Base-by-base conservation (phyloP, 352 stramenopile genomes). In the Globisporangium mamillatum region DNA sequence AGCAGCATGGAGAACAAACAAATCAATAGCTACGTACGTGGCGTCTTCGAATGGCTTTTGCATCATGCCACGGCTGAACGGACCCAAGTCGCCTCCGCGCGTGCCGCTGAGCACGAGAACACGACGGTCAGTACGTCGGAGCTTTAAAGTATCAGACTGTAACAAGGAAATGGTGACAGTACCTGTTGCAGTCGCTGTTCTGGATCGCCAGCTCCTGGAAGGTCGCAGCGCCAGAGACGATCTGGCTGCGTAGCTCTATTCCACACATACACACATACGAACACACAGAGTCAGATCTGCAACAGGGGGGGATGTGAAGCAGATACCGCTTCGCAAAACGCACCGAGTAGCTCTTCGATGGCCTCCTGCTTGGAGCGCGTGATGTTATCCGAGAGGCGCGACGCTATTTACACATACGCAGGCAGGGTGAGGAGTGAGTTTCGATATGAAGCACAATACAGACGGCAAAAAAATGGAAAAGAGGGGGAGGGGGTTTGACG, bases 21-120 rank as follows among this genome's bases (percentile, higher is more conserved):
- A n/a, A 32, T 16, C 0, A 29, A 24, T 9, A 9, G 5, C 4
- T 2, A 66, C 75, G 59, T 75, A 90, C 80, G 87, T 80, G 36
- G 90, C 93, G 73, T 97, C 89, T 66, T 97, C 90, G 63, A 97
- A 98, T 7, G 90, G 88, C 72, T 96, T 97, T 78, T 97, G 91
- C 93, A 97, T 97, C 86, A 92, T 90, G 68, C 91, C 91, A 41
- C 81, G 79, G 7, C 80, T 82, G 67, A 97, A 97, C 48, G 80
- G 82, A 61, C 96, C 93, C 25, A 99, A 77, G 72, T 99, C 96
- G 1, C 96, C 94, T 57, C 90, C 92, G 44, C 86, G 86, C 20
- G 78, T 87, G 52, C 84, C 86, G 64, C 86, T 93, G 56, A 48
- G 4, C 4, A 2, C 24, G 27, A 46, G 34, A 56, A 14, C 25